phyloP scores from a whole-genome alignment of 73 alveolate species.

The Paramecium caudatum region DNA sequence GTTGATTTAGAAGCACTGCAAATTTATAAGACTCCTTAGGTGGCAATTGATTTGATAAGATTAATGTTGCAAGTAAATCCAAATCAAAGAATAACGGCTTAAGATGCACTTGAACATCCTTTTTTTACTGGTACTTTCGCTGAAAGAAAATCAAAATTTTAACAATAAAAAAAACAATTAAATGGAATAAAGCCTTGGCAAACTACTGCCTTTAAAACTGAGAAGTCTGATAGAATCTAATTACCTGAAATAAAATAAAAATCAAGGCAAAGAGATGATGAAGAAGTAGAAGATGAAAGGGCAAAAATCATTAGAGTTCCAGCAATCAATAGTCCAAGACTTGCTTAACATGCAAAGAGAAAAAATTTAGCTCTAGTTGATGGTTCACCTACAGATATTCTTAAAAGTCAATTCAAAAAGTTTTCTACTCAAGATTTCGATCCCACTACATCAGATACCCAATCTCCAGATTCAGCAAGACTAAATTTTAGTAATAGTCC shows the following conservation, averaged over 20 bases:
- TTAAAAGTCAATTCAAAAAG: conserved; percentile 7
- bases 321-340: conserved; percentile 26
- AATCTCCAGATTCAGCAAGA: conserved; percentile 35
- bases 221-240: neutral
- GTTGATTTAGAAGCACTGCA: neutral
- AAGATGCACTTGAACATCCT: conserved; percentile 85
- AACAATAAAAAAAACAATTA: neutral
- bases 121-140: conserved; percentile 53
- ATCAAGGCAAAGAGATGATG: neutral
- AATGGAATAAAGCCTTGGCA: conserved; percentile 7
- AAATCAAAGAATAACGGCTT: conserved; percentile 84
- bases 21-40: conserved; percentile 26
- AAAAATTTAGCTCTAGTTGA: conserved; percentile 29
- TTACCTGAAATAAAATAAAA: neutral
- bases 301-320: neutral
- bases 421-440: conserved; percentile 28
- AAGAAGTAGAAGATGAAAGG: conserved; percentile 40
- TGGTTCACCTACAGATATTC: conserved; percentile 10
- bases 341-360: conserved; percentile 9
- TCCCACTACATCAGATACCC: neutral
- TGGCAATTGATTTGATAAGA: conserved; percentile 75
- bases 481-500: conserved; percentile 12
- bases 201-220: neutral
- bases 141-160: conserved; percentile 31
- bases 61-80: conserved; percentile 85